Conservation (phyloP, 441 rosid genomes). For the Euphorbia schlechtendalii region DNA sequence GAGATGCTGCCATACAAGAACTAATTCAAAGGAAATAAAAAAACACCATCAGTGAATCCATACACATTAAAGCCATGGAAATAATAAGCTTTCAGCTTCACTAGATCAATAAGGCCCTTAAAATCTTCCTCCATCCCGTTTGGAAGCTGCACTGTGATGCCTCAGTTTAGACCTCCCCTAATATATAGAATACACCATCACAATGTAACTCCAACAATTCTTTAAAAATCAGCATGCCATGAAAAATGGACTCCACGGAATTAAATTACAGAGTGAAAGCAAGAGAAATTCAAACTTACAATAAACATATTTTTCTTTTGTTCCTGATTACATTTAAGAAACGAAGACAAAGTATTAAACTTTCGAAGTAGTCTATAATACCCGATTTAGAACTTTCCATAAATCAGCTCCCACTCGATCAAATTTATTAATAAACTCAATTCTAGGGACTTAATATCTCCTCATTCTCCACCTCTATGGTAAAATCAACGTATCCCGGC, state of each 20-base stretch:
- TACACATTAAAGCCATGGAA: constrained; percentile 87
- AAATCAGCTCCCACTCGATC: constrained; percentile 99
- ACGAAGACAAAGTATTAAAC: not conserved
- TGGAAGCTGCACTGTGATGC: constrained; percentile 91
- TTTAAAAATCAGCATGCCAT: not conserved
- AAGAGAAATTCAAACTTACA: not conserved
- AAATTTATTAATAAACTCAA: constrained; percentile 92
- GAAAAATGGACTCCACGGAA: not conserved
- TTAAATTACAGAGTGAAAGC: not conserved
- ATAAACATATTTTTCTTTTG: not conserved
- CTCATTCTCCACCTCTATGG: constrained; percentile 99
- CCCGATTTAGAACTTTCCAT: constrained; percentile 96
- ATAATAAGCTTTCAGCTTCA: constrained; percentile 53
- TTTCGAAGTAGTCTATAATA: constrained; percentile 11
- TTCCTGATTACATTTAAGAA: not conserved
- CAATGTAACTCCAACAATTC: not conserved
- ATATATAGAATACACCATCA: constrained; percentile 10
- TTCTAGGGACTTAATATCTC: constrained; percentile 88
- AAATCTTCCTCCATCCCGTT: constrained; percentile 87
- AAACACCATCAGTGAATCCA: constrained; percentile 24
- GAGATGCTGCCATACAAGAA: constrained; percentile 6
- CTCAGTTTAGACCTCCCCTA: constrained; percentile 92
- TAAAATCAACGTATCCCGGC: constrained; percentile 96
- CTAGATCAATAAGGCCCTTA: constrained; percentile 85
- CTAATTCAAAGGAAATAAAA: not conserved